phyloP scores from a whole-genome alignment of 1,284 basidiomycete species.

The Ceratobasidium sp. region DNA sequence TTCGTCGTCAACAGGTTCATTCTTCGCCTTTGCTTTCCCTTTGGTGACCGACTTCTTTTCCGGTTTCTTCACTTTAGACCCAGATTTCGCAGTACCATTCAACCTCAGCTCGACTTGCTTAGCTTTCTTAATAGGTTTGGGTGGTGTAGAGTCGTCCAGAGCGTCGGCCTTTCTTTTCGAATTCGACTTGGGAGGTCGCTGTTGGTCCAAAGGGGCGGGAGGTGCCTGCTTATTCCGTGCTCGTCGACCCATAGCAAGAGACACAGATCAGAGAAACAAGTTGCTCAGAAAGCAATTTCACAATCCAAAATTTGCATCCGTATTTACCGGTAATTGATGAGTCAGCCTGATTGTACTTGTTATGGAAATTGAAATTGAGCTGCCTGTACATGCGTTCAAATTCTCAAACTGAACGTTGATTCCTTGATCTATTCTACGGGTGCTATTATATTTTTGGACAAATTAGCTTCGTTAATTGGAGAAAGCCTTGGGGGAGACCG shows the following conservation, averaged over 20 bases:
- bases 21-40: constrained; percentile 14
- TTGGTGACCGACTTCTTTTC: not conserved
- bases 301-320: constrained; percentile 38
- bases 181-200: constrained; percentile 49
- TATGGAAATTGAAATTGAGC: not conserved
- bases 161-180: constrained; percentile 72
- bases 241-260: constrained; percentile 77
- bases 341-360: not conserved
- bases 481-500: constrained; percentile 17
- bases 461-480: constrained; percentile 9
- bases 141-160: constrained; percentile 55
- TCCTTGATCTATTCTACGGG: too few relatives aligned
- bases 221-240: constrained; percentile 88
- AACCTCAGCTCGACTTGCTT: constrained; percentile 47
- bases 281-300: constrained; percentile 31
- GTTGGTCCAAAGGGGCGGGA: constrained; percentile 65
- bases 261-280: constrained; percentile 15
- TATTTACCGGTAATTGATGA: constrained; percentile 1
- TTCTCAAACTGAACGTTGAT: too few relatives aligned
- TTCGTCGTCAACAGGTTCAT: constrained; percentile 49
- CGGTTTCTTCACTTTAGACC: constrained; percentile 45
- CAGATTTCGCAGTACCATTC: constrained; percentile 46
- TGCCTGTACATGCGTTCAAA: too few relatives aligned
- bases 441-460: too few relatives aligned
- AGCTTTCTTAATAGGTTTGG: constrained; percentile 64